Base-by-base conservation (phyloP, 1,284 basidiomycete genomes). In the Earliella scabrosa region DNA sequence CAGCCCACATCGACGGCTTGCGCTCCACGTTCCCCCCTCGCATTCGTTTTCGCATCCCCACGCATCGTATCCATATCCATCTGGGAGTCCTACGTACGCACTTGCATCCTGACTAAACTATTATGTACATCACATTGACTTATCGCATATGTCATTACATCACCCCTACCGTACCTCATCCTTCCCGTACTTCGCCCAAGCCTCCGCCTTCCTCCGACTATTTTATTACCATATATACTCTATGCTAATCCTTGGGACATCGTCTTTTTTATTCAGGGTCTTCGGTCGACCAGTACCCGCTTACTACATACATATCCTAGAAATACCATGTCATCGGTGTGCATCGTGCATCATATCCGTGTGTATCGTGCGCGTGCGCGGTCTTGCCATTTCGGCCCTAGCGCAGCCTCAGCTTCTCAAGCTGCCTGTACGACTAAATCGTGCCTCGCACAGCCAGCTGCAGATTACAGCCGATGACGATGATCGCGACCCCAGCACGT, bases 141-240 rank as follows among this genome's bases (percentile, higher is more conserved):
- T 63, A 58, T 63, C 61, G 36, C 36, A 55, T 63, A 63, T 63
- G 50, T 62, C 52, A 56, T 59, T 59, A 59, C 57, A 47, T 52
- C 44, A 40, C 45, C n/a, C n/a, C n/a, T 63, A 60, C 56, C 40
- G 23, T 63, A 63, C 52, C 26, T 41, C 46, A 35, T 50, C 26
- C 31, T 54, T 46, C 36, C 45, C 48, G 20, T 54, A 48, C 46
- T 45, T 56, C 23, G 38, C 13, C 14, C 24, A 39, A 21, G 24
- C 36, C 39, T 23, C 38, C 31, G 48, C 39, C 40, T 46, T 40
- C 54, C 54, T 34, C 32, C 46, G 29, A 31, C 38, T 39, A 43
- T 41, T 34, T 55, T 55, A 56, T 54, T 51, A 48, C 39, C 43
- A 26, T 48, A 54, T 54, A 54, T 54, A 38, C 31, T 23, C 18